Percentiles rank a stretch among this genome's conserved stretches.
Evolutionary conservation across 345 rosid species (phyloP).

Genomic region (Arabis alpina): DNA sequence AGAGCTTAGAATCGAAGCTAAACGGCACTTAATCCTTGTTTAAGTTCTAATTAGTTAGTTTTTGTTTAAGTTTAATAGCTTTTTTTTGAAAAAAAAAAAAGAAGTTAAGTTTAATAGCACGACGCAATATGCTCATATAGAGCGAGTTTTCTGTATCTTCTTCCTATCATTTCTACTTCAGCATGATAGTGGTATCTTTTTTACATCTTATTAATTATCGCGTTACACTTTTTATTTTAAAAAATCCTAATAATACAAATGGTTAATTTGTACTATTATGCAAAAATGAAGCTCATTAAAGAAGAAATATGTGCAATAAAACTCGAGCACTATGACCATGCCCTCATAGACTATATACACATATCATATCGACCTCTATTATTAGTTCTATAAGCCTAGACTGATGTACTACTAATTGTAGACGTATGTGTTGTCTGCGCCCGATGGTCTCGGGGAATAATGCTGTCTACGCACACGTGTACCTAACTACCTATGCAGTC

Average conservation of each 20-base stretch:
- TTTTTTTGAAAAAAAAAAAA: too few species aligned
- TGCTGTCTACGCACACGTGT: slow-evolving; percentile 34
- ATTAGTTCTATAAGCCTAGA: slow-evolving; percentile 20
- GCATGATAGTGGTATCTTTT: too few species aligned
- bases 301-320: slow-evolving; percentile 1
- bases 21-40: slow-evolving; percentile 57
- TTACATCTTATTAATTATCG: not conserved
- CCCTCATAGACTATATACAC: not conserved
- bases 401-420: slow-evolving; percentile 24
- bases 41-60: not conserved
- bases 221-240: not conserved
- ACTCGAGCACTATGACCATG: not conserved
- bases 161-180: slow-evolving; percentile 1
- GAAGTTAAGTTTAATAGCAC: not conserved
- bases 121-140: slow-evolving; percentile 14
- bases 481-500: not conserved
- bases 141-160: slow-evolving; percentile 20
- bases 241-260: too few species aligned
- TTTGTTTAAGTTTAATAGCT: slow-evolving; percentile 2
- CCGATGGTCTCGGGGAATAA: slow-evolving; percentile 13
- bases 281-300: not conserved
- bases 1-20: slow-evolving; percentile 73
- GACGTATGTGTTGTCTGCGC: slow-evolving; percentile 38
- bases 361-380: slow-evolving; percentile 20
- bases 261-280: not conserved